phyloP scores from a whole-genome alignment of 441 rosid genomes.

The Aquilaria agallochum region DNA sequence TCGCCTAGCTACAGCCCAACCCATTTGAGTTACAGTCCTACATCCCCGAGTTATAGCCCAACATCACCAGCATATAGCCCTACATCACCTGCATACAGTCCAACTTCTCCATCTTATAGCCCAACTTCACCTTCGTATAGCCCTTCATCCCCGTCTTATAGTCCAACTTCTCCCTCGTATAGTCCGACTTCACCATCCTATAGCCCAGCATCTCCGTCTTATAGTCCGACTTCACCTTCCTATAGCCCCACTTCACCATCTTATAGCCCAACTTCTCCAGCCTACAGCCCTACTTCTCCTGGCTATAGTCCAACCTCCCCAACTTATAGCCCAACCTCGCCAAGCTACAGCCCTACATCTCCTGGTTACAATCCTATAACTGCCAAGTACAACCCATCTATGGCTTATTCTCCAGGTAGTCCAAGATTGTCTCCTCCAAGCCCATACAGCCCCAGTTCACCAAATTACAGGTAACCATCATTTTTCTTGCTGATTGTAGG shows the following conservation, averaged over 20 bases:
- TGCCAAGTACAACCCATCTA: slow-evolving; percentile 70
- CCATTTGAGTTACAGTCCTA: slow-evolving; percentile 81
- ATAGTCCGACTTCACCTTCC: slow-evolving; percentile 59
- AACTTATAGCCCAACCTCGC: slow-evolving; percentile 78
- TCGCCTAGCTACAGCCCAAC: slow-evolving; percentile 88
- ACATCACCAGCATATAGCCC: slow-evolving; percentile 79
- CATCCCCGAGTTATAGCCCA: slow-evolving; percentile 83
- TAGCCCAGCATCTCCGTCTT: slow-evolving; percentile 63
- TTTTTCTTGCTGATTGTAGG: slow-evolving; percentile 1
- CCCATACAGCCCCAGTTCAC: slow-evolving; percentile 94
- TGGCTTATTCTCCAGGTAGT: slow-evolving; percentile 91
- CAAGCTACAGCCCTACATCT: slow-evolving; percentile 65
- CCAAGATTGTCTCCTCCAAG: slow-evolving; percentile 86
- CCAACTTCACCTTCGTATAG: slow-evolving; percentile 77
- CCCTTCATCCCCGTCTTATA: slow-evolving; percentile 64
- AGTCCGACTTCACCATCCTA: slow-evolving; percentile 66
- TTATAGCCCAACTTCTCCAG: slow-evolving; percentile 73
- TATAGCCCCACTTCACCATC: slow-evolving; percentile 67
- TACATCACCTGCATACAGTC: slow-evolving; percentile 79
- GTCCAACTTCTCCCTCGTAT: slow-evolving; percentile 72
- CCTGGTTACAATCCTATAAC: slow-evolving; percentile 77
- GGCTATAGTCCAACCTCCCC: slow-evolving; percentile 87
- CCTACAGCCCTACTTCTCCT: slow-evolving; percentile 84
- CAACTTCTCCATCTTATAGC: slow-evolving; percentile 67
- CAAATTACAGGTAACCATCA: slow-evolving; percentile 65